Base-by-base conservation (phyloP, 75 land plant genomes). In the Cryptomeria japonica region DNA sequence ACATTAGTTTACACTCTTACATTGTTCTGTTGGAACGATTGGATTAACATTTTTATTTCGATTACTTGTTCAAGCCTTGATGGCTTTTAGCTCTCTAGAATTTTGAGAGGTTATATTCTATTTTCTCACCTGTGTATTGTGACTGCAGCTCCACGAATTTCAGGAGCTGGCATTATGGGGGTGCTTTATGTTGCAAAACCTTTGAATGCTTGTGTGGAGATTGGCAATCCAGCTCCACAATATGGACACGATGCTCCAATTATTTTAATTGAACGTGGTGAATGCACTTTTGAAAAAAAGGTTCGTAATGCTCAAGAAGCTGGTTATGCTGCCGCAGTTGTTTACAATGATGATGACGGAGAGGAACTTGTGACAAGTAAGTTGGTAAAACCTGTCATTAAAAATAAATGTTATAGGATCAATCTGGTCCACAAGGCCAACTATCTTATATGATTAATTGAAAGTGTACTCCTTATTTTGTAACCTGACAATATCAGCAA, bases 231-330 rank as follows among this genome's bases (percentile, higher is more conserved):
- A 14, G 37, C 34, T 37, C 87, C 92, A 68, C 84, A 73, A 36
- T 3, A 38, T 18, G 46, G 19, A 39, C 42, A 76, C 37, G 51
- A 73, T 38, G 86, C 93, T 42, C 58, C 80, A 46, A 87, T 92
- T 87, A 84, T 90, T 88, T 32, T 92, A 83, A 68, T 92, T 16
- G 86, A 88, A 25, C 93, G 93, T 0, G 93, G 93, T 76, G 87
- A n/a, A 39, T 92, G 93, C 87, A 88, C 58, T 73, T 92, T 92
- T 85, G 93, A 91, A 22, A 56, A 36, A 85, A 92, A 92, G 87
- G 90, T 91, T 61, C 92, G 83, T 36, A 89, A 86, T 88, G 93
- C 93, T 78, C 93, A 92, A 85, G 87, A 90, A 41, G 90, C 93
- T 73, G 93, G 93, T 47, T 92, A 91, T 77, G 56, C 64, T 36